Conservation (phyloP, 2,329 filamentous ascomycete species). For the Stachybotrys chartarum region DNA sequence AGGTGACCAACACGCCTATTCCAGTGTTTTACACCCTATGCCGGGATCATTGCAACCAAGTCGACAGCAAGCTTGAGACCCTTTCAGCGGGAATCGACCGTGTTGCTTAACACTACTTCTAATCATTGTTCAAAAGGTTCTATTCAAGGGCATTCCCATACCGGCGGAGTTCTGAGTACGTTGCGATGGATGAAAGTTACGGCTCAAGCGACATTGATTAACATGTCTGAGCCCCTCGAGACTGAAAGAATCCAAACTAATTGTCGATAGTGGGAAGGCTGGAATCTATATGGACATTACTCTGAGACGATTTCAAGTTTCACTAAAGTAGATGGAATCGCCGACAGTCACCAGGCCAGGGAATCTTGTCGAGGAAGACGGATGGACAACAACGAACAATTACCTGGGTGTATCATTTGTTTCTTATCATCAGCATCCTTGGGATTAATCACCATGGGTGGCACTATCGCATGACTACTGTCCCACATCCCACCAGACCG, state of each 20-base stretch:
- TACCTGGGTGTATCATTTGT: neutral
- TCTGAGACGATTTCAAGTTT: neutral
- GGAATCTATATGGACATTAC: neutral
- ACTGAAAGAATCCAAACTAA: neutral
- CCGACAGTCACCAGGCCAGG: neutral
- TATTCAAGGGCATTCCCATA: neutral
- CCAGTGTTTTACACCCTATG: too few relatives aligned
- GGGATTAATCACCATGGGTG: neutral
- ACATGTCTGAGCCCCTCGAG: neutral
- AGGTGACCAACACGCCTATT: too few relatives aligned
- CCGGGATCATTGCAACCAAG: too few relatives aligned
- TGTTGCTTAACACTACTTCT: neutral
- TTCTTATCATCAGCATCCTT: neutral
- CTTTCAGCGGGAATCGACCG: neutral
- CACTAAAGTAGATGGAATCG: neutral
- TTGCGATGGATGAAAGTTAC: neutral
- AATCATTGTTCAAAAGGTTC: neutral
- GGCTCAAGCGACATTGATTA: neutral
- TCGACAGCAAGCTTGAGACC: too few relatives aligned
- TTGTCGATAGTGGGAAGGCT: neutral
- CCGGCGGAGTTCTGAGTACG: neutral
- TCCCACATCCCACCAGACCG: neutral
- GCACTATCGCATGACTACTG: neutral
- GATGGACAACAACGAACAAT: neutral
- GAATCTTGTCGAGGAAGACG: neutral